Conservation (phyloP, 495 filamentous ascomycete genomes). For the Penicillium soppii region DNA sequence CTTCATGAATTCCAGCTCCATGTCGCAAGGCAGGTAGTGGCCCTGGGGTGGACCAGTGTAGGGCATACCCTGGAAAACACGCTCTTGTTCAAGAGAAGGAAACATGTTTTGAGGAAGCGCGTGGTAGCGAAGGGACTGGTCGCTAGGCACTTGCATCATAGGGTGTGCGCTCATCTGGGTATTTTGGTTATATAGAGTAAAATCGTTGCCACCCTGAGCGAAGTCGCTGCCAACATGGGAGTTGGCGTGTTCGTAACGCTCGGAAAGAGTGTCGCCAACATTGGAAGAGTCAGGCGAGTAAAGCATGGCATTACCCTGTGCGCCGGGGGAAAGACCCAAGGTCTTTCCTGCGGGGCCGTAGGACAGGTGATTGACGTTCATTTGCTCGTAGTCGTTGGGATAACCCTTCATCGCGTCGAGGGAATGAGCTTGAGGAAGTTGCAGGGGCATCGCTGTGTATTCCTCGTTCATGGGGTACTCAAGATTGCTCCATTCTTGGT, state of each 20-base stretch:
- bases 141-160: conserved; percentile 3
- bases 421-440: conserved; percentile 23
- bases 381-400: conserved; percentile 15
- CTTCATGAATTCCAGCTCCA: conserved; percentile 22
- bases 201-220: conserved; percentile 41
- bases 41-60: conserved; percentile 16
- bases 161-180: neutral
- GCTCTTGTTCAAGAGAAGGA: conserved; percentile 19
- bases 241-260: conserved; percentile 46
- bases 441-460: conserved; percentile 35
- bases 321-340: conserved; percentile 59
- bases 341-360: conserved; percentile 14
- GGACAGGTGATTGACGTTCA: conserved; percentile 4
- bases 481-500: conserved; percentile 38
- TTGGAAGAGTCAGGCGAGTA: conserved; percentile 54
- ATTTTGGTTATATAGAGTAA: conserved; percentile 38
- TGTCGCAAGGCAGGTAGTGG: conserved; percentile 8
- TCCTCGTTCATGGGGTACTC: conserved; percentile 31
- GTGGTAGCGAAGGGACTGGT: conserved; percentile 1
- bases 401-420: conserved; percentile 27
- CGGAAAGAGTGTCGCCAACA: conserved; percentile 30
- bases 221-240: conserved; percentile 22
- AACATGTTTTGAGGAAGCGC: conserved; percentile 21
- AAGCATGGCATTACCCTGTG: conserved; percentile 63
- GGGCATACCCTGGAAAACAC: conserved; percentile 9